Base-by-base conservation (phyloP, 2,329 filamentous ascomycete species). In the Ophiobolus disseminans region DNA sequence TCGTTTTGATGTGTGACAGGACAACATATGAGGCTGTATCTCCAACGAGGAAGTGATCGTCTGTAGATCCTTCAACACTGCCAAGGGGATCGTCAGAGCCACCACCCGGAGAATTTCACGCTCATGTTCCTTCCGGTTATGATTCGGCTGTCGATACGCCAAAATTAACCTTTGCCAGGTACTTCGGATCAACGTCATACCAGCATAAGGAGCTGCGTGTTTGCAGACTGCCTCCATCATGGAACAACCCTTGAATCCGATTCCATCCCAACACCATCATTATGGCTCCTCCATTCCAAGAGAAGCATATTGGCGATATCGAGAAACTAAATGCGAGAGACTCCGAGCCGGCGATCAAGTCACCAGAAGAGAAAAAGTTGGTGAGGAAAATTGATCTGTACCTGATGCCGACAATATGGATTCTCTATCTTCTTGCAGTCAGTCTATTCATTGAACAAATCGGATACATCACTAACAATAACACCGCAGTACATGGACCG, bases 401-500 rank as follows among this genome's bases (percentile, higher is more conserved):
- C 19, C 34, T 50, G 9, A 42, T 50, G 39, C 48, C 48, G 8
- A 45, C 39, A 10, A 46, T 50, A 14, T 50, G 48, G 48, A 22
- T 50, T 19, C n/a, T 50, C 4, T 50, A 50, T 14, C 31, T 43
- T 9, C 31, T 43, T 3, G 30, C 40, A 13, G 40, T 43, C 19
- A 26, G 40, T 26, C 13, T n/a, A 21, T 26, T 26, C 10, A n/a
- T n/a, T 11, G 14, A 13, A 21, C 20, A 6, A 16, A 13, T 16
- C 13, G 10, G 4, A 17, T 31, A 4, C 22, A 0, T 11, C 7
- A 5, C 5, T 37, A 19, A 14, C 13, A 34, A 5, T 22, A 2
- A 11, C 22, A 20, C 2, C 7, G 16, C 7, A 47, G 44, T 94
- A 94, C 31, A 43, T 43, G 26, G 63, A 68, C 41, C 52, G 65